Percentiles rank a stretch among this genome's conserved stretches.
Conservation (phyloP, 2,329 filamentous ascomycete species). For the Botrytis galanthina region DNA sequence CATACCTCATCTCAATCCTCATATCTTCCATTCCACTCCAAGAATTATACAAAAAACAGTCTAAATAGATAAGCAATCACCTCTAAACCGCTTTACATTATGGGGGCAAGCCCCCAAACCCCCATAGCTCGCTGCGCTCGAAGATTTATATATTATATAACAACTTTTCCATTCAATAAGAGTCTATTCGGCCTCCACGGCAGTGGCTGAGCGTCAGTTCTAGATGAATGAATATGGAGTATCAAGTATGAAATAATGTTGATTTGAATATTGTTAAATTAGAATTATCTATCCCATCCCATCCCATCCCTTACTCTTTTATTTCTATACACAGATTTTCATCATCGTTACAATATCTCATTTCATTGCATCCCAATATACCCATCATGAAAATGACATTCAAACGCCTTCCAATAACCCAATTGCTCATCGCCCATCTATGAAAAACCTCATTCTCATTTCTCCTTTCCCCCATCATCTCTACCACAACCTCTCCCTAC, state of each 20-base stretch:
- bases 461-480: neutral
- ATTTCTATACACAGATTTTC: neutral
- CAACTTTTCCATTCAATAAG: neutral
- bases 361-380: neutral
- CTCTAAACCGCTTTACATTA: neutral
- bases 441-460: neutral
- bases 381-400: neutral
- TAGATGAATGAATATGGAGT: neutral
- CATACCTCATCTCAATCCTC: no score
- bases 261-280: neutral
- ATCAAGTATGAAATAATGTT: neutral
- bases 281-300: neutral
- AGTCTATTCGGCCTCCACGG: neutral
- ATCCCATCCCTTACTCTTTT: neutral
- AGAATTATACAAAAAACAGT: no score
- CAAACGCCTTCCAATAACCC: neutral
- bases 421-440: neutral
- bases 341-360: neutral
- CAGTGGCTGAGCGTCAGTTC: neutral
- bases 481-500: slow-evolving; percentile 1
- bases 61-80: no score
- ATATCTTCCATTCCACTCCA: no score
- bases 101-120: neutral
- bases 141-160: neutral
- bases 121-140: neutral